These are phyloP conservation scores for Neoscytalidium dimidiatum DNA, from an alignment of 2,329 filamentous ascomycete species.

Conservation along the genomic window DNA sequence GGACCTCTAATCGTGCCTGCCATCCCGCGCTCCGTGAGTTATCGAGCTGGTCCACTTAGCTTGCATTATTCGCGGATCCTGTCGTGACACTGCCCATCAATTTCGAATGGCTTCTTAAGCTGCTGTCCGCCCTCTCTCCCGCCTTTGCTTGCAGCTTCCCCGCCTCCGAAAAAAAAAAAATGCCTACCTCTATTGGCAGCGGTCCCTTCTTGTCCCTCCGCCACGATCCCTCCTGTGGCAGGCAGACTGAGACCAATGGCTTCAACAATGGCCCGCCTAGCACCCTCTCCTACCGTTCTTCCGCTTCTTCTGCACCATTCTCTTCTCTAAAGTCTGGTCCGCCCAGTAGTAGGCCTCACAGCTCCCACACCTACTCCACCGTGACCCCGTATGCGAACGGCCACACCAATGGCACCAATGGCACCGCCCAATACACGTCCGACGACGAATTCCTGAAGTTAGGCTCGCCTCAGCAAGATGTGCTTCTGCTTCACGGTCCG, in stretches of 20 bases:
- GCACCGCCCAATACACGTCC: neutral
- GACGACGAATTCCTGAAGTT: slow-evolving; percentile 14
- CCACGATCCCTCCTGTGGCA: neutral
- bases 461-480: slow-evolving; percentile 24
- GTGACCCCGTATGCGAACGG: neutral
- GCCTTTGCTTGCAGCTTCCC: neutral
- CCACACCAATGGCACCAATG: slow-evolving; percentile 7
- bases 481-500: slow-evolving; percentile 11
- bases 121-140: neutral
- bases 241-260: neutral
- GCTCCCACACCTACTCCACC: neutral
- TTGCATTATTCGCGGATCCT: neutral
- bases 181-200: slow-evolving; percentile 11
- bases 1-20: neutral
- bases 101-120: neutral
- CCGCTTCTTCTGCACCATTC: slow-evolving; percentile 8
- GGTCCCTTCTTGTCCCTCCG: slow-evolving; percentile 15
- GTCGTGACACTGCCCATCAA: neutral
- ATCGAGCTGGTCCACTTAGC: neutral
- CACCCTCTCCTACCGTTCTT: neutral
- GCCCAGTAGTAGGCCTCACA: slow-evolving; percentile 1
- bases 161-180: neutral
- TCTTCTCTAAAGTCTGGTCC: neutral
- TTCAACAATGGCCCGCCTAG: neutral
- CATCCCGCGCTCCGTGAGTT: neutral